Evolutionary conservation across 2,329 filamentous ascomycete genomes (phyloP), one percentile per base, ranked within the genome.

Genomic region (Samsoniella hepiali): DNA sequence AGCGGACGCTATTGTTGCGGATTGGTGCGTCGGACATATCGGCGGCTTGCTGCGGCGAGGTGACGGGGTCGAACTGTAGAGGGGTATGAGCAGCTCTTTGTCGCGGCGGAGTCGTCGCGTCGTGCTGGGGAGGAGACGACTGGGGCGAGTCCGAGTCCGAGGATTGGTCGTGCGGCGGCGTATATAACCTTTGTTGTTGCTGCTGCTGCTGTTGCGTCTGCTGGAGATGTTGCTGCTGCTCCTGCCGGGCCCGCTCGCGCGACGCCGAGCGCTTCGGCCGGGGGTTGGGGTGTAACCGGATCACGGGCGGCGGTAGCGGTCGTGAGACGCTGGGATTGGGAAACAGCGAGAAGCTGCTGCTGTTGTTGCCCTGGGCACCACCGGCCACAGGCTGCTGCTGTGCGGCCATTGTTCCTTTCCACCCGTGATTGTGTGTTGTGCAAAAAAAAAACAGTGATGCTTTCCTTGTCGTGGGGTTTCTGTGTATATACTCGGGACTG

Each of bases 321-420:
- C 79, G 75, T 64, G 77, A 76, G 51, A 71, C 69, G 67, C 73
- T 80, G 29, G 82, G 78, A 67, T 77, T 85, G 34, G 84, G 83
- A 69, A 86, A 86, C 65, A 86, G 79, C 65, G 84, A 86, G 72
- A 86, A 84, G 64, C 81, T 80, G 40, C 9, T 53, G 29, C 10
- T 71, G 79, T 81, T 29, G 77, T 45, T 50, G 34, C 22, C 13
- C 27, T 34, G 36, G 3, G 40, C 38, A 17, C 38, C 38, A 9
- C 42, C n/a, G 42, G 29, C 31, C 6, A 29, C 31, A 71, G 63
- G 75, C 76, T 62, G 73, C 56, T 62, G 73, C 57, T 72, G 69
- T 57, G 76, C 70, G 38, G 78, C 76, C 79, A 81, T 81, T 44
- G 15, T 40, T 22, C n/a, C 1, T 44, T n/a, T 45, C 10, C 11